phyloP scores from a whole-genome alignment of 805 yeast genomes.

The Candida morakotiae region DNA sequence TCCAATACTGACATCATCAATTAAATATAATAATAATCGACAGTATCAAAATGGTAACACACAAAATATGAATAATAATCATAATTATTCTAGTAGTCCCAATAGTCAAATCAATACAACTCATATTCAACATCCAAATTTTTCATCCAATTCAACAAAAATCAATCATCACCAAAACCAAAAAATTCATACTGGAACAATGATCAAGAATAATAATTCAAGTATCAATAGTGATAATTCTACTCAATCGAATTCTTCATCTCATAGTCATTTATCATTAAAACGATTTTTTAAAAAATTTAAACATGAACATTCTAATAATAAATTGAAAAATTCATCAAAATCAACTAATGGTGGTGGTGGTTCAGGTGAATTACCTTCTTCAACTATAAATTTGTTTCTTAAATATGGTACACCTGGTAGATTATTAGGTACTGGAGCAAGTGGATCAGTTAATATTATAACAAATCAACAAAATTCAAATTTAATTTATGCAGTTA shows the following conservation, averaged over 20 bases:
- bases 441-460: slow-evolving; percentile 88
- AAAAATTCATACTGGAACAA: background rate
- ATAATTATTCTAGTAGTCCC: background rate
- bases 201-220: background rate
- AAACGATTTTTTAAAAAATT: slow-evolving; percentile 52
- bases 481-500: slow-evolving; percentile 68
- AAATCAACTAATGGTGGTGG: background rate
- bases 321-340: slow-evolving; percentile 7
- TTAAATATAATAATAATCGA: slow-evolving; percentile 5
- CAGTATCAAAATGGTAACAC: no score
- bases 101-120: background rate
- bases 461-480: slow-evolving; percentile 57
- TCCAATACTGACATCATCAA: slow-evolving; percentile 23
- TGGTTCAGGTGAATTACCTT: slow-evolving; percentile 5
- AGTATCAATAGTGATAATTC: background rate
- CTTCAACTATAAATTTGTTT: slow-evolving; percentile 20
- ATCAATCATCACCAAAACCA: no score
- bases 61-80: slow-evolving; percentile 1
- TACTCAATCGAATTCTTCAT: background rate
- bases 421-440: slow-evolving; percentile 81
- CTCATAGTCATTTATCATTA: slow-evolving; percentile 16
- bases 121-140: background rate
- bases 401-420: slow-evolving; percentile 70
- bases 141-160: no score
- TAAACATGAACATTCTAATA: slow-evolving; percentile 14